Base-by-base conservation (phyloP, 1,139 yeast species). In the Sugiyamaella sp. region DNA sequence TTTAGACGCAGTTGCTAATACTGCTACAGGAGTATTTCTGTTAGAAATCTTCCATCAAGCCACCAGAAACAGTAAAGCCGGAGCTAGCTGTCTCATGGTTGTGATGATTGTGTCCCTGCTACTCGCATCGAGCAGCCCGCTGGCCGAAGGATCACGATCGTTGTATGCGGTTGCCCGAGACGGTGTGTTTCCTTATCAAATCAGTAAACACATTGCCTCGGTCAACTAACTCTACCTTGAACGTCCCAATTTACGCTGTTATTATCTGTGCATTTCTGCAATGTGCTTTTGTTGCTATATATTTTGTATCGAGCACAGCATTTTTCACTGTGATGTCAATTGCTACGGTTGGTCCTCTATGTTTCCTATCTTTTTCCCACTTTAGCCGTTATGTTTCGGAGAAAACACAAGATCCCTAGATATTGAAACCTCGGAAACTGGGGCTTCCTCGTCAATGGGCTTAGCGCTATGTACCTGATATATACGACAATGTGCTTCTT, bases 311-410 rank as follows among this genome's bases (percentile, higher is more conserved):
- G 0, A 74, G 82, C 2, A 80, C 91, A 6, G 95, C 95, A 0
- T 86, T 88, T 71, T 86, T 85, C 69, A 89, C 96, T 2, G 88
- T 89, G 68, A 80, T 89, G 73, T 95, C 96, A 0, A 85, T 93
- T 9, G 87, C 95, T 6, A 95, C 89, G 1, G 79, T 88, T 42
- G 81, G 91, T 5, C 73, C n/a, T 88, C 57, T 84, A 90, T 51
- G 76, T 86, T 22, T 90, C 95, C 1, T 86, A 89, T 62, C 84
- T 89, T 3, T 80, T 89, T 12, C 96, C 96, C 1, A 84, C 88
- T 37, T 64, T 85, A 1, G 60, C 56, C n/a, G 76, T 85, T 27
- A 78, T 84, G 20, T 77, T 88, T 46, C 46, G 57, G 37, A 50
- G 61, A 24, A n/a, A 37, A 14, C 49, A 51, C 22, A 60, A 57